A percentile compares a stretch with the other conserved stretches of the same genome.
These are phyloP conservation scores for Kregervanrija delftensis DNA, from an alignment of 805 yeast genomes.

Conservation along the genomic window DNA sequence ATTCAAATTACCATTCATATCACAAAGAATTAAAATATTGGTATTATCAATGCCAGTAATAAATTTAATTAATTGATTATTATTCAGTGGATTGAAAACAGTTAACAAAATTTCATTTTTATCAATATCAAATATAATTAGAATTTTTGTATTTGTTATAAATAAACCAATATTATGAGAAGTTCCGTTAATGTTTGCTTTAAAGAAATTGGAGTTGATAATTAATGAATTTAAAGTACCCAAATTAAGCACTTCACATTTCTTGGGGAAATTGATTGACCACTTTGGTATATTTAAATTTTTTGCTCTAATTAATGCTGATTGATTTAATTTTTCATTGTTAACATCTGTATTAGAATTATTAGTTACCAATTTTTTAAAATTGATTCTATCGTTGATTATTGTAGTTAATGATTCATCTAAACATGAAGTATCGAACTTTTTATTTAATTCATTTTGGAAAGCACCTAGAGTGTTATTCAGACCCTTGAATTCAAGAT, in stretches of 20 bases:
- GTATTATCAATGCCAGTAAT: slow-evolving; percentile 16
- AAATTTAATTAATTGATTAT: slow-evolving; percentile 15
- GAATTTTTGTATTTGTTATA: slow-evolving; percentile 20
- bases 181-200: slow-evolving; percentile 7
- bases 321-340: slow-evolving; percentile 18
- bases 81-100: slow-evolving; percentile 11
- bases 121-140: slow-evolving; percentile 22
- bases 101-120: slow-evolving; percentile 8
- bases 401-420: slow-evolving; percentile 32
- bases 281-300: slow-evolving; percentile 19
- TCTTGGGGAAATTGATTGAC: slow-evolving; percentile 18
- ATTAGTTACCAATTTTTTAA: slow-evolving; percentile 9
- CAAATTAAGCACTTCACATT: slow-evolving; percentile 7
- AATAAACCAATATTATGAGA: slow-evolving; percentile 16
- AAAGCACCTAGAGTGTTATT: slow-evolving; percentile 40
- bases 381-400: slow-evolving; percentile 28
- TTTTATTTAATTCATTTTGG: slow-evolving; percentile 37
- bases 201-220: slow-evolving; percentile 16
- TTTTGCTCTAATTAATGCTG: slow-evolving; percentile 14
- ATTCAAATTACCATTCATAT: slow-evolving; percentile 27
- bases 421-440: slow-evolving; percentile 13
- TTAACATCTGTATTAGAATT: not conserved
- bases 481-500: slow-evolving; percentile 44
- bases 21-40: slow-evolving; percentile 21
- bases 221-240: slow-evolving; percentile 19